A percentile compares a stretch with the other conserved stretches of the same genome.
These are phyloP conservation scores for Phaffia tasmanica DNA, from an alignment of 768 basidiomycete genomes.

Conservation along the genomic window DNA sequence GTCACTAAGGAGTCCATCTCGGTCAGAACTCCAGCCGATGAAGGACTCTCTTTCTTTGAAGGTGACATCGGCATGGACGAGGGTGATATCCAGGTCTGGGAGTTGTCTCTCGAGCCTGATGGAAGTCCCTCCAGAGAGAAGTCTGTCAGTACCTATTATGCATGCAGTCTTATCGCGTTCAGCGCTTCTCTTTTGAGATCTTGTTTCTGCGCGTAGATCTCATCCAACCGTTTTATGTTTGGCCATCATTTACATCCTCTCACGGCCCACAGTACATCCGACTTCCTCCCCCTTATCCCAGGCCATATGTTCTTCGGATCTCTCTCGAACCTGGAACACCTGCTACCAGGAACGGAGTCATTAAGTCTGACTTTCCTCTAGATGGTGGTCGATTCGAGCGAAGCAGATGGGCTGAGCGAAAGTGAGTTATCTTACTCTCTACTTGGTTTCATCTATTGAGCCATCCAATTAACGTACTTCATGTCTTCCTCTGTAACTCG, in stretches of 20 bases:
- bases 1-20: not conserved
- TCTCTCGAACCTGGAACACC: constrained; percentile 85
- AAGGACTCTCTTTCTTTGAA: constrained; percentile 79
- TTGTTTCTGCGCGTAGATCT: not conserved
- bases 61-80: constrained; percentile 47
- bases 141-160: constrained; percentile 49
- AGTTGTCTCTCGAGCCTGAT: constrained; percentile 73
- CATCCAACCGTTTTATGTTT: not conserved
- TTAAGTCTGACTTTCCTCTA: constrained; percentile 93
- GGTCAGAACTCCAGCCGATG: constrained; percentile 75
- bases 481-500: constrained; percentile 6
- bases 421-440: constrained; percentile 46
- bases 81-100: constrained; percentile 58
- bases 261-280: constrained; percentile 67
- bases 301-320: constrained; percentile 81
- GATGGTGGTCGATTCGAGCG: constrained; percentile 79
- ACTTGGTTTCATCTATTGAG: not conserved
- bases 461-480: not conserved
- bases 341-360: constrained; percentile 75
- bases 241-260: not conserved
- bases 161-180: not conserved
- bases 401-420: constrained; percentile 59
- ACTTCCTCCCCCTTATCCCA: constrained; percentile 68
- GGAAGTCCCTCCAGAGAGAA: constrained; percentile 79
- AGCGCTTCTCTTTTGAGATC: not conserved